phyloP scores from a whole-genome alignment of 2,329 filamentous ascomycete species.

The Intubia oerlemansii region DNA sequence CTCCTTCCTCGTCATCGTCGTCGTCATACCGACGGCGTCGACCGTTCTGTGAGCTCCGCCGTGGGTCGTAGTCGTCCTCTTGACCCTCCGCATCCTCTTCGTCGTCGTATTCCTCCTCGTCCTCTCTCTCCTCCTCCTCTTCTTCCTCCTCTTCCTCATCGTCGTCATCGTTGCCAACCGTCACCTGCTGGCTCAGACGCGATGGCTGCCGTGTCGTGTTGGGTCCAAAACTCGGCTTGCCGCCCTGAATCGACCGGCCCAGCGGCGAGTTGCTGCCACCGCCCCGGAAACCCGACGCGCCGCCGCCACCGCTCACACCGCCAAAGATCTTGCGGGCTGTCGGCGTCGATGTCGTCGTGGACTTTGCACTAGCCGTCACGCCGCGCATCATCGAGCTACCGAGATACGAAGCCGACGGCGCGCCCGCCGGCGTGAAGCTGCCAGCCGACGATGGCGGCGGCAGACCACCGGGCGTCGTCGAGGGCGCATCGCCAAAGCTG shows the following conservation, averaged over 20 bases:
- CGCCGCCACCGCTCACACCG: not conserved
- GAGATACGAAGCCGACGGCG: conserved; percentile 31
- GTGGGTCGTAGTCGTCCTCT: conserved; percentile 9
- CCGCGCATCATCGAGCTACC: conserved; percentile 30
- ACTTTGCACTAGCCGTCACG: conserved; percentile 6
- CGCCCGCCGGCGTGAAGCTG: conserved; percentile 34
- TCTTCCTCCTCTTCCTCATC: conserved; percentile 18
- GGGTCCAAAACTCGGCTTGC: conserved; percentile 1
- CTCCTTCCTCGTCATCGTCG: conserved; percentile 11
- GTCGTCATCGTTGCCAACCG: conserved; percentile 16
- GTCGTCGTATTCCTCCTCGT: conserved; percentile 19
- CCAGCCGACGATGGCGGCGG: conserved; percentile 29
- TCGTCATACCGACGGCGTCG: not conserved
- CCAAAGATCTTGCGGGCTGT: conserved; percentile 5
- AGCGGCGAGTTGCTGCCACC: conserved; percentile 20
- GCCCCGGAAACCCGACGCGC: conserved; percentile 3
- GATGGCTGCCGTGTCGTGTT: conserved; percentile 20
- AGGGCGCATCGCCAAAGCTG: conserved; percentile 20
- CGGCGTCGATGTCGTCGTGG: not conserved
- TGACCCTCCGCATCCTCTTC: conserved; percentile 12
- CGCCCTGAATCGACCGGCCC: conserved; percentile 22
- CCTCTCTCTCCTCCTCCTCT: conserved; percentile 17
- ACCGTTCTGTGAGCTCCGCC: not conserved
- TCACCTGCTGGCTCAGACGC: conserved; percentile 24
- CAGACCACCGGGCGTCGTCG: conserved; percentile 30